A percentile compares a stretch with the other conserved stretches of the same genome.
These are phyloP conservation scores for Austroboletus sp. DNA, from an alignment of 1,284 basidiomycete genomes.

Conservation along the genomic window DNA sequence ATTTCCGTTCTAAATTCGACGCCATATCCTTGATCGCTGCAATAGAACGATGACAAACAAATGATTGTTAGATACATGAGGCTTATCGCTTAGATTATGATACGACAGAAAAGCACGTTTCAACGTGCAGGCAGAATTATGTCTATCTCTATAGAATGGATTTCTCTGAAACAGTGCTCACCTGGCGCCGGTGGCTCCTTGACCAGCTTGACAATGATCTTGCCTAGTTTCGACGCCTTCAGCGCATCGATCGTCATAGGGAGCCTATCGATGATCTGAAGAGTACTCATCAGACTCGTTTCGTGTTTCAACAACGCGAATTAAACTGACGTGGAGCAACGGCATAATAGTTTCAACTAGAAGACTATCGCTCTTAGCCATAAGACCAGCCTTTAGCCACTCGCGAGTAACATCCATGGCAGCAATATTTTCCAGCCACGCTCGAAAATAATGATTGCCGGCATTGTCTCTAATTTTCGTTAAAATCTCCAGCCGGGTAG, in stretches of 20 bases:
- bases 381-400: constrained; percentile 65
- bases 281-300: constrained; percentile 17
- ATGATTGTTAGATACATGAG: constrained; percentile 65
- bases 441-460: constrained; percentile 75
- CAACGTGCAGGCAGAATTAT: constrained; percentile 24
- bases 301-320: constrained; percentile 7
- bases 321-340: constrained; percentile 63
- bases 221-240: constrained; percentile 66
- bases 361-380: constrained; percentile 48
- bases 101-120: constrained; percentile 31
- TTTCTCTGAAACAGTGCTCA: constrained; percentile 40
- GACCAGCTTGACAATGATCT: constrained; percentile 63
- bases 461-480: constrained; percentile 74
- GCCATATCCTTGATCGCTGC: constrained; percentile 87
- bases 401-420: constrained; percentile 72
- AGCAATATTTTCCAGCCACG: constrained; percentile 64
- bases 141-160: constrained; percentile 25
- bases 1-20: constrained; percentile 72
- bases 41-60: constrained; percentile 37
- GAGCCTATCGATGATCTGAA: constrained; percentile 72
- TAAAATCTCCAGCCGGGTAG: constrained; percentile 59
- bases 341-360: constrained; percentile 74
- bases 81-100: constrained; percentile 36
- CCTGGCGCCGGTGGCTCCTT: constrained; percentile 63
- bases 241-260: constrained; percentile 64